Evolutionary conservation across 495 filamentous ascomycete species (phyloP).

Genomic region (Penicillium tannophilum): DNA sequence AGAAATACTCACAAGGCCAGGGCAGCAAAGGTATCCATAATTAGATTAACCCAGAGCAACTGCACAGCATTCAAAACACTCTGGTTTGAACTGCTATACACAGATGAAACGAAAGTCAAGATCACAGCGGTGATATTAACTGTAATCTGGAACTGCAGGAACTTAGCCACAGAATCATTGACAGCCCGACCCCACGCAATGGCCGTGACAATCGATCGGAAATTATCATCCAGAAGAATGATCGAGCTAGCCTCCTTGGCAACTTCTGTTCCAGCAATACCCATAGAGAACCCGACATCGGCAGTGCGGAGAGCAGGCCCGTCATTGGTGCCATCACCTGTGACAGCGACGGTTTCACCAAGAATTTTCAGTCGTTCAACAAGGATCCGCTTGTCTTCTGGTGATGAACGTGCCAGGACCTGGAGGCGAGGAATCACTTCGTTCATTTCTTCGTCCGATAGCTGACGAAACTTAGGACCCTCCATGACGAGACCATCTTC

Average conservation of each 20-base stretch:
- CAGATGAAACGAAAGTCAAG: conserved; percentile 80
- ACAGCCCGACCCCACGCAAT: conserved; percentile 90
- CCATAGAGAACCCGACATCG: conserved; percentile 93
- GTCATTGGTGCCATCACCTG: conserved; percentile 89
- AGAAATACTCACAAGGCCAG: conserved; percentile 59
- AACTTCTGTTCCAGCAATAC: conserved; percentile 88
- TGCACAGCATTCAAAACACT: conserved; percentile 86
- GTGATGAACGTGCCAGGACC: conserved; percentile 83
- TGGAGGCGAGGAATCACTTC: conserved; percentile 72
- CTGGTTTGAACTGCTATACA: conserved; percentile 63
- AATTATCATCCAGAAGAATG: conserved; percentile 91
- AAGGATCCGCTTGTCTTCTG: conserved; percentile 84
- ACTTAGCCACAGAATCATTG: conserved; percentile 89
- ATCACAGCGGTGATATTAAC: conserved; percentile 88
- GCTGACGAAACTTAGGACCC: conserved; percentile 78
- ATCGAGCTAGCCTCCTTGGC: conserved; percentile 92
- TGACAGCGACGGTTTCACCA: conserved; percentile 83
- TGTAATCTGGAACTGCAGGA: conserved; percentile 89
- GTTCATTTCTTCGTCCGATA: conserved; percentile 71
- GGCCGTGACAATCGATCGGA: conserved; percentile 83
- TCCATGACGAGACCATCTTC: conserved; percentile 77
- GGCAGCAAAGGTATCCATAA: conserved; percentile 92
- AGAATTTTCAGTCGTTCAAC: conserved; percentile 72
- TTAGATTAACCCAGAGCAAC: conserved; percentile 88
- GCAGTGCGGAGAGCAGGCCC: conserved; percentile 83